Percentiles rank a stretch among this genome's conserved stretches.
Evolutionary conservation across 225 moss, liverwort and hornwort species (phyloP).

Genomic region (Antitrichia curtipendula): DNA sequence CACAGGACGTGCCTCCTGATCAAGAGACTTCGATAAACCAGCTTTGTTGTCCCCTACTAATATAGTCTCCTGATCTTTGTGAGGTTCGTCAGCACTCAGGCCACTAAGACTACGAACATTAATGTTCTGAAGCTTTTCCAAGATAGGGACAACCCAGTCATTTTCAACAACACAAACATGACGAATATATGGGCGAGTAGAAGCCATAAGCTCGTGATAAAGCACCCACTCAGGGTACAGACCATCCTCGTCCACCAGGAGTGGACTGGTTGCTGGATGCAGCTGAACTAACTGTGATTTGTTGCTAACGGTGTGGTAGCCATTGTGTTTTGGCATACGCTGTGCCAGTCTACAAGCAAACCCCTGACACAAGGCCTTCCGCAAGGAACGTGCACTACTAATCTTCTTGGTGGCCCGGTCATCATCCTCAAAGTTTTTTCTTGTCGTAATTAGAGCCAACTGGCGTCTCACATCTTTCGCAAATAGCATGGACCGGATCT

Average conservation of each 20-base stretch:
- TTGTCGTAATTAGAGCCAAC: conserved; percentile 56
- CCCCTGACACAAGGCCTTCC: conserved; percentile 84
- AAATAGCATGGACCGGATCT: conserved; percentile 86
- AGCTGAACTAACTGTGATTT: conserved; percentile 92
- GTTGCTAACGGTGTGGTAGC: conserved; percentile 69
- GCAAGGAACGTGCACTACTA: conserved; percentile 49
- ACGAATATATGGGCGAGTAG: conserved; percentile 68
- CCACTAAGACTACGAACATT: conserved; percentile 48
- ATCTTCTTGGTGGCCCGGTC: conserved; percentile 21
- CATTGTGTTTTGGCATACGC: conserved; percentile 84
- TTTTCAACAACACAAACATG: conserved; percentile 84
- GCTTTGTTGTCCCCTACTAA: not conserved
- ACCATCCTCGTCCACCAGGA: conserved; percentile 83
- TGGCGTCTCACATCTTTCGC: conserved; percentile 89
- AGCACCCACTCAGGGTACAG: conserved; percentile 90
- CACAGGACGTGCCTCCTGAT: conserved; percentile 6
- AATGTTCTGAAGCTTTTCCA: conserved; percentile 66
- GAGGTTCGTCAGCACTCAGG: not conserved
- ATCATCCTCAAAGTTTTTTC: conserved; percentile 25
- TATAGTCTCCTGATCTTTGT: not conserved
- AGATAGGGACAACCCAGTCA: conserved; percentile 70
- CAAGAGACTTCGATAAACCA: not conserved
- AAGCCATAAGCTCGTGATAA: conserved; percentile 89
- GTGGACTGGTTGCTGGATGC: conserved; percentile 67
- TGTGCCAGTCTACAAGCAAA: conserved; percentile 83